Base-by-base conservation (phyloP, 108 stramenopile species). In the Schizochytrium sp. region DNA sequence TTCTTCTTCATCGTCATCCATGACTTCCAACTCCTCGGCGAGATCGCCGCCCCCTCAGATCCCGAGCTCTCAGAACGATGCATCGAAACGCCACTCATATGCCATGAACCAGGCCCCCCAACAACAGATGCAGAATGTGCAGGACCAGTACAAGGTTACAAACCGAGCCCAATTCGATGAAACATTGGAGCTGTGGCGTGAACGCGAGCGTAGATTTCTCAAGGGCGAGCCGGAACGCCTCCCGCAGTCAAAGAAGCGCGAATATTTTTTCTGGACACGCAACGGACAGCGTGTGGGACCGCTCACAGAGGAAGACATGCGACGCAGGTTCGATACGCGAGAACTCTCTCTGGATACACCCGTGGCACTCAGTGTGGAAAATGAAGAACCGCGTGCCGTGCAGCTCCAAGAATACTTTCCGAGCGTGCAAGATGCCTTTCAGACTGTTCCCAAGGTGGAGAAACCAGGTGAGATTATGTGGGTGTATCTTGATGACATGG, bases 401-500 rank as follows among this genome's bases (percentile, higher is more conserved):
- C 76, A 49, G 13, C 50, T 83, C 45, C 76, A 2, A 55, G 50
- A 83, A 42, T 83, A 83, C 76, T 83, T 83, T 83, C 76, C 76
- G n/a, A 55, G 53, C 50, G 50, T 83, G 15, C 50, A 83, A 53
- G 50, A 83, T 38, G 76, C 76, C 76, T 83, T 83, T 28, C 76
- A 83, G 53, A 83, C 53, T 38, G 76, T 55, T 0, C 76, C 76
- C 12, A 83, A 55, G 47, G 5, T 55, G 28, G 55, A 83, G 28
- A 83, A 83, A 53, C 17, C 47, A 17, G 53, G 53, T 53, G 76
- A 83, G 12, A 83, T 50, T 47, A 83, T 55, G 76, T 93, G 92
- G 92, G 92, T 55, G 87, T 93, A 93, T 87, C 90, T 61, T 12
- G 92, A 93, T 61, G 91, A 91, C 42, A 76, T 91, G 89, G 91